These are phyloP conservation scores for Mycena metata DNA, from an alignment of 768 basidiomycete species.

Conservation along the genomic window DNA sequence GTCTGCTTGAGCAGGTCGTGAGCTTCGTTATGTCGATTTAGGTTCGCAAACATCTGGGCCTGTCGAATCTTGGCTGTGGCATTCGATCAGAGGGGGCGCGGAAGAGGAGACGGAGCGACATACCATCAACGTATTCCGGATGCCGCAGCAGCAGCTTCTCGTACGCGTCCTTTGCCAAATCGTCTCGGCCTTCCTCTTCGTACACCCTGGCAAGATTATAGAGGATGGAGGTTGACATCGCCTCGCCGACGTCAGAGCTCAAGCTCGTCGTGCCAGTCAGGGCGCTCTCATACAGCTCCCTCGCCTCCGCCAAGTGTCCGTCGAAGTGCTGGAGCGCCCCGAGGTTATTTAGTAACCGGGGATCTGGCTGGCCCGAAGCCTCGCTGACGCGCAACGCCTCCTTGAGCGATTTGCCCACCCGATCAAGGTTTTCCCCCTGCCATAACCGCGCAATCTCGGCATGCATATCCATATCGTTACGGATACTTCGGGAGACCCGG, in stretches of 20 bases:
- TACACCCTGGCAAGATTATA: constrained; percentile 91
- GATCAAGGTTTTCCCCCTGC: constrained; percentile 84
- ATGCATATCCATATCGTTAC: constrained; percentile 89
- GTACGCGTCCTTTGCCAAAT: constrained; percentile 87
- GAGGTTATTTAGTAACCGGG: constrained; percentile 54
- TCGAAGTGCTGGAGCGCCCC: constrained; percentile 83
- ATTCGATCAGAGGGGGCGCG: constrained; percentile 9
- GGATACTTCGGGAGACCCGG: constrained; percentile 66
- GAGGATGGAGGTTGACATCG: constrained; percentile 83
- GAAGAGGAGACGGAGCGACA: constrained; percentile 44
- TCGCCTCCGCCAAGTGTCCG: constrained; percentile 67
- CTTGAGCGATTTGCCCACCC: constrained; percentile 77
- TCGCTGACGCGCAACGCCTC: constrained; percentile 78
- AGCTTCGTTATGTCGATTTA: constrained; percentile 84
- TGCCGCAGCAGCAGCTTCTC: constrained; percentile 89
- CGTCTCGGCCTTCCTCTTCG: constrained; percentile 84
- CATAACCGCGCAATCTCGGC: constrained; percentile 92
- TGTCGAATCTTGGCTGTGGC: constrained; percentile 90
- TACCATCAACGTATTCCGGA: constrained; percentile 97
- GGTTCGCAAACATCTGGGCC: constrained; percentile 79
- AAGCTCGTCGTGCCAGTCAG: constrained; percentile 68
- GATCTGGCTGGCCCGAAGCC: too few species aligned
- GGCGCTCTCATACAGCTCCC: constrained; percentile 79
- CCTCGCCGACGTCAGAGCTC: constrained; percentile 67
- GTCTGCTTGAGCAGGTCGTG: constrained; percentile 93